Base-by-base conservation (phyloP, 1,284 basidiomycete species). In the Irpex sp. region DNA sequence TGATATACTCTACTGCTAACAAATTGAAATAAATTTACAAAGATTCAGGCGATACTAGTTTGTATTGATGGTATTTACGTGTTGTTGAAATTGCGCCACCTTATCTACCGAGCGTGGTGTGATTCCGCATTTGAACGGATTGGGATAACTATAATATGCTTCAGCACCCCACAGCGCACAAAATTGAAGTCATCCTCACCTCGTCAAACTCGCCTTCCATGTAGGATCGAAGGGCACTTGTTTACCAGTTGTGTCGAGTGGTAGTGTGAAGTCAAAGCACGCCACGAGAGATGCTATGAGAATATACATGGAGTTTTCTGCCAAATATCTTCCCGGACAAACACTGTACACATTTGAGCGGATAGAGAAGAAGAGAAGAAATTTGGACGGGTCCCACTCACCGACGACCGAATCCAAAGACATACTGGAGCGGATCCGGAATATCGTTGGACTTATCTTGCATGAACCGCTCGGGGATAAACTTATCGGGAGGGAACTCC, bases 1-100 rank as follows among this genome's bases (percentile, higher is more conserved):
- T 68, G 53, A 61, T 68, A 17, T 49, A 59, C 33, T 64, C 61
- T 46, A 36, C 61, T 13, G 62, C 59, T 36, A 50, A 62, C 37
- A 58, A 15, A 33, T 26, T 26, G 26, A 26, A 26, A 4, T 26
- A 26, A 26, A 26, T 26, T 26, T 26, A 3, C 26, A 26, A 26
- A 26, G 26, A 43, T 43, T 5, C 39, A 11, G 39, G 39, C 8
- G 15, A 15, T 11, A 43, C 39, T 43, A 43, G 39, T 15, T 15
- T 3, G 15, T 43, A 43, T 9, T 11, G 39, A 43, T 43, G 11
- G 15, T 43, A 43, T 15, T 43, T 43, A 11, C 39, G 39, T 15
- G 39, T 43, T 43, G 39, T 43, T 43, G 8, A 15, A 9, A 43
- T 43, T 11, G 39, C 15, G 39, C 39, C 15, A 43, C 39, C 15